Evolutionary conservation across 768 basidiomycete species (phyloP).

Genomic region (Boletus reticuloceps): DNA sequence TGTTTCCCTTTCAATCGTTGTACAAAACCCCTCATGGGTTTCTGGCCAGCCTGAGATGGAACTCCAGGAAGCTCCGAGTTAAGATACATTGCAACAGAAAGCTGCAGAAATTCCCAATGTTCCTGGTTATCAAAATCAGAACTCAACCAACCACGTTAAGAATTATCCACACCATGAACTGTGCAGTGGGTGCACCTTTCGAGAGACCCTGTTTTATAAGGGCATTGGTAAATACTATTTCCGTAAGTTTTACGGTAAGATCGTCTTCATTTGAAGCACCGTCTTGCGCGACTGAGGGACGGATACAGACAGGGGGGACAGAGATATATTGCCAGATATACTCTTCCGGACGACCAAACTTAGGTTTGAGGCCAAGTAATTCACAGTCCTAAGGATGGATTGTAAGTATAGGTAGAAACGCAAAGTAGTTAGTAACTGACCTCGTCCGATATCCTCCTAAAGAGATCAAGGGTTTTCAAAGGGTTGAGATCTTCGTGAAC

Average conservation of each 20-base stretch:
- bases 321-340: constrained; percentile 99
- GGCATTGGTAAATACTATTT: constrained; percentile 93
- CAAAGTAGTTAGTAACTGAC: constrained; percentile 36
- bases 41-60: constrained; percentile 80
- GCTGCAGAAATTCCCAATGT: constrained; percentile 97
- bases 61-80: constrained; percentile 97
- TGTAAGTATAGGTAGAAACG: background rate
- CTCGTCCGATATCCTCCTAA: constrained; percentile 90
- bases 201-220: constrained; percentile 87
- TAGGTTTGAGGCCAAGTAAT: constrained; percentile 85
- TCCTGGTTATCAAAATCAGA: constrained; percentile 48
- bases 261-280: constrained; percentile 99
- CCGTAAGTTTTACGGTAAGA: constrained; percentile 93
- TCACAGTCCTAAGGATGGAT: constrained; percentile 76
- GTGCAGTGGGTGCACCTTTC: constrained; percentile 84
- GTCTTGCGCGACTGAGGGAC: constrained; percentile 96
- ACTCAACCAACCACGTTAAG: background rate
- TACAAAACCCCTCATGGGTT: constrained; percentile 96
- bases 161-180: constrained; percentile 67
- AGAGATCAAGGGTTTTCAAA: constrained; percentile 88
- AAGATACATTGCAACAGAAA: constrained; percentile 95
- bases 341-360: constrained; percentile 90
- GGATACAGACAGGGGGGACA: constrained; percentile 95
- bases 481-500: constrained; percentile 93
- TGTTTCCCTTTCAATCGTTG: constrained; percentile 99